phyloP scores from a whole-genome alignment of 192 early-diverging fungal genomes.

The Backusella westeae region DNA sequence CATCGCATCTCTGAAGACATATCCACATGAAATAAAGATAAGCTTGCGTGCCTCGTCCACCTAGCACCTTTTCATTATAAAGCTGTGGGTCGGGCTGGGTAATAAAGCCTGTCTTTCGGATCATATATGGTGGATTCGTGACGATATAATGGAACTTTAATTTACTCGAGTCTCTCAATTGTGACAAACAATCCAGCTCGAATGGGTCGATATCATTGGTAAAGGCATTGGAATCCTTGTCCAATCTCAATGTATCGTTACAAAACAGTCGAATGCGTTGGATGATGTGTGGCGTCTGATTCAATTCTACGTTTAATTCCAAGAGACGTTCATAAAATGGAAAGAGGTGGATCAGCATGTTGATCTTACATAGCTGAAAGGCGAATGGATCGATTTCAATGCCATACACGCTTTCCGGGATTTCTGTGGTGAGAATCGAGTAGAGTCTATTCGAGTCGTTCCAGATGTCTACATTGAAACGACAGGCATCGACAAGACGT shows the following conservation, averaged over 20 bases:
- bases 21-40: slow-evolving; percentile 63
- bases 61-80: slow-evolving; percentile 47
- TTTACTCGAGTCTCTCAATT: slow-evolving; percentile 37
- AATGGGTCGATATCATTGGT: slow-evolving; percentile 19
- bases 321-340: slow-evolving; percentile 43
- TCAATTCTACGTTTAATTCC: background rate
- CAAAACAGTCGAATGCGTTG: slow-evolving; percentile 45
- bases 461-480: slow-evolving; percentile 36
- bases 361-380: slow-evolving; percentile 48
- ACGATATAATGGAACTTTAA: slow-evolving; percentile 56
- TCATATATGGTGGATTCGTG: slow-evolving; percentile 64
- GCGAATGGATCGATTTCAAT: slow-evolving; percentile 58
- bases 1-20: slow-evolving; percentile 47
- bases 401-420: slow-evolving; percentile 49
- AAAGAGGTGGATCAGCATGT: slow-evolving; percentile 46
- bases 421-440: slow-evolving; percentile 31
- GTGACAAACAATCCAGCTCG: slow-evolving; percentile 39
- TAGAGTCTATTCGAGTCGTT: slow-evolving; percentile 26
- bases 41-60: slow-evolving; percentile 49
- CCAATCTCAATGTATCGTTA: slow-evolving; percentile 53
- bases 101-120: slow-evolving; percentile 54
- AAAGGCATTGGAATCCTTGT: slow-evolving; percentile 4
- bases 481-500: slow-evolving; percentile 33
- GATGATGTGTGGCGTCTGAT: slow-evolving; percentile 15
- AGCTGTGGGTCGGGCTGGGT: slow-evolving; percentile 46